Evolutionary conservation across 2,329 filamentous ascomycete genomes (phyloP), one percentile per base, ranked within the genome.

Genomic region (Diplodia scrobiculata): DNA sequence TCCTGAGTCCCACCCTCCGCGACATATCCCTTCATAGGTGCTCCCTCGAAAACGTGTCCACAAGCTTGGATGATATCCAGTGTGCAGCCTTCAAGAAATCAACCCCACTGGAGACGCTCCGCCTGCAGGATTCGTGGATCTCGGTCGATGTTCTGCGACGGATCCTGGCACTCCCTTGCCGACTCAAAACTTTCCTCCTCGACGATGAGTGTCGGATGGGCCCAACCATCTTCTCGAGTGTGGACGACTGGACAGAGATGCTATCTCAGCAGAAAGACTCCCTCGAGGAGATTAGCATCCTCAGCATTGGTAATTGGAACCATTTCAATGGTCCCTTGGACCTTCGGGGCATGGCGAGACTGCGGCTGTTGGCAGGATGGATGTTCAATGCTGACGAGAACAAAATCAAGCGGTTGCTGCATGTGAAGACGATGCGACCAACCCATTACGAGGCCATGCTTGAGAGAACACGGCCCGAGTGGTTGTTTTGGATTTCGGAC

Each of bases 1-100:
- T 62, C 11, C 41, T 62, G 1, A 48, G 29, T 13, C 58, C 58
- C n/a, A 62, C 58, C 25, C 58, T 62, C 7, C 58, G 58, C n/a
- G 45, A 50, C 1, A n/a, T 62, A 3, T 9, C n/a, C 3, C 29
- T 62, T 25, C 21, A 50, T 4, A 3, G 27, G 5, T 62, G 58
- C 45, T 5, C 2, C 5, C n/a, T 62, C 1, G 5, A 17, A 1
- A 14, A 5, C 5, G n/a, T 4, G n/a, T 36, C n/a, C 17, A 36
- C 19, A n/a, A 13, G 9, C 19, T 62, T 25, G 25, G 25, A 25
- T 25, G 25, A 25, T 3, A 25, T 25, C 27, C 41, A 36, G 2
- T 36, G 7, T 10, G 25, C 48, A 7, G 21, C 3, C 1, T 62
- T 62, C 25, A 13, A 4, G 2, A n/a, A 11, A 14, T 11, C 17